Percentiles rank a stretch among this genome's conserved stretches.
These are phyloP conservation scores for Candida michaelii DNA, from an alignment of 805 yeast species.

Conservation along the genomic window DNA sequence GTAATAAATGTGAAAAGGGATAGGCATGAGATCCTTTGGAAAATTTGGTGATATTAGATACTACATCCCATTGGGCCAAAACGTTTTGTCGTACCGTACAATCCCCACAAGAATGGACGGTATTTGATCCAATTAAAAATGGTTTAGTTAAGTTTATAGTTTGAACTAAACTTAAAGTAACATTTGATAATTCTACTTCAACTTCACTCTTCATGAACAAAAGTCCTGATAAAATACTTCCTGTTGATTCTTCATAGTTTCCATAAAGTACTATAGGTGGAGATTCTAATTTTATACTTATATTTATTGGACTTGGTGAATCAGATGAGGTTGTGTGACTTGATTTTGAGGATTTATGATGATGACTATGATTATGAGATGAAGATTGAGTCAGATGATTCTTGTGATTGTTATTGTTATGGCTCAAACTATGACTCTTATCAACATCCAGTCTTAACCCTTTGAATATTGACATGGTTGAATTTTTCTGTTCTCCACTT, in stretches of 20 bases:
- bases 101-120: conserved; percentile 52
- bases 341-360: neutral
- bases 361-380: conserved; percentile 1
- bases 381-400: conserved; percentile 2
- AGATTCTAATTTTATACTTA: conserved; percentile 67
- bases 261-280: conserved; percentile 93
- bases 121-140: conserved; percentile 52
- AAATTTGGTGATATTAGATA: conserved; percentile 57
- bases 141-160: conserved; percentile 66
- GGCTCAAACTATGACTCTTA: neutral
- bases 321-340: neutral
- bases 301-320: neutral
- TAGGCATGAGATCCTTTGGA: conserved; percentile 75
- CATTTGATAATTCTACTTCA: conserved; percentile 42
- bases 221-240: conserved; percentile 82
- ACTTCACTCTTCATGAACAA: conserved; percentile 46
- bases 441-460: conserved; percentile 1
- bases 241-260: conserved; percentile 70
- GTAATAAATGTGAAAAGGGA: conserved; percentile 87
- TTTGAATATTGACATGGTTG: conserved; percentile 3
- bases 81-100: conserved; percentile 59
- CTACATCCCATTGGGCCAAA: conserved; percentile 86
- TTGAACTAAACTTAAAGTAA: conserved; percentile 71
- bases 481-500: conserved; percentile 7
- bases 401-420: neutral